Conservation (phyloP, 2,329 filamentous ascomycete species). For the Leptographium flavum region DNA sequence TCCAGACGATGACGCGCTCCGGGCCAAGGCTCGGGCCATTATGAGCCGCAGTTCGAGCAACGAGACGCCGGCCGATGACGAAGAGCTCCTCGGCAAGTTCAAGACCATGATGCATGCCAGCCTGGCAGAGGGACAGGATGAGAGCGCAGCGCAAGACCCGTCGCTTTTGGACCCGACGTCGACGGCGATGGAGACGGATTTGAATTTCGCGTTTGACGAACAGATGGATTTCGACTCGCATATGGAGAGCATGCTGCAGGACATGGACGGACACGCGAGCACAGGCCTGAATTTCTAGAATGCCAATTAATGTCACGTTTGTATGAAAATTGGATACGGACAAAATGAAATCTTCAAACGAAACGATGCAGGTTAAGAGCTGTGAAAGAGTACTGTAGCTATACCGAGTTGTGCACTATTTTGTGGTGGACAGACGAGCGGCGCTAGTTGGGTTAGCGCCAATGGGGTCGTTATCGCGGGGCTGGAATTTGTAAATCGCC, state of each 20-base stretch:
- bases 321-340: too few relatives aligned
- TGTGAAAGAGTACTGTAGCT: too few relatives aligned
- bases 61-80: conserved; percentile 40
- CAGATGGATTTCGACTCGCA: conserved; percentile 15
- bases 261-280: conserved; percentile 21
- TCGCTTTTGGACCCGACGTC: neutral
- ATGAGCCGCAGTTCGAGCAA: conserved; percentile 21
- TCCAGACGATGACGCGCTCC: conserved; percentile 33
- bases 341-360: too few relatives aligned
- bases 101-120: conserved; percentile 27
- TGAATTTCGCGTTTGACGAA: neutral
- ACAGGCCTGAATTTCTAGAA: neutral
- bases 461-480: neutral
- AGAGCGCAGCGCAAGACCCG: neutral
- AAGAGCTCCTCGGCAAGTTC: conserved; percentile 37
- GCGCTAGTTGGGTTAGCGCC: neutral
- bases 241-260: conserved; percentile 25
- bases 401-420: too few relatives aligned
- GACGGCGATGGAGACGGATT: neutral
- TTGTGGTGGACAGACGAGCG: too few relatives aligned
- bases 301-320: neutral
- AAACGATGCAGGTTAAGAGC: too few relatives aligned
- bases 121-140: conserved; percentile 7
- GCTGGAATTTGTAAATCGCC: neutral
- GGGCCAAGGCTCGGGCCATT: conserved; percentile 32